These are phyloP conservation scores for Mycosphaerella arachidis DNA, from an alignment of 2,329 filamentous ascomycete species.

Conservation along the genomic window DNA sequence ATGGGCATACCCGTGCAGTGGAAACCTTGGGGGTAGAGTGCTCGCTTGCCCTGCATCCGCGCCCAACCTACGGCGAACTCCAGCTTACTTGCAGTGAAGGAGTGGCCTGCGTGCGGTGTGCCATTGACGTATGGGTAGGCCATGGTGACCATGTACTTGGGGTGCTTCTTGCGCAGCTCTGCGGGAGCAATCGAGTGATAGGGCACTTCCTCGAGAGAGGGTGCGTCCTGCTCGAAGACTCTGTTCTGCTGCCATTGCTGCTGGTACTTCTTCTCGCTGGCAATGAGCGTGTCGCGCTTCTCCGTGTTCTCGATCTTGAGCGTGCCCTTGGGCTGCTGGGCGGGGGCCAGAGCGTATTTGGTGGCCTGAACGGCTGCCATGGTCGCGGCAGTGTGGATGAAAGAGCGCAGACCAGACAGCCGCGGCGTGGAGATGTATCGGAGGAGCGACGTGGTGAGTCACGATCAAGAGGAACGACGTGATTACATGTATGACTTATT, in stretches of 20 bases:
- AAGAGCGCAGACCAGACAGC: constrained; percentile 31
- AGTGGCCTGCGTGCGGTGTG: constrained; percentile 78
- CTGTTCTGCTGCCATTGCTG: constrained; percentile 70
- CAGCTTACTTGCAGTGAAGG: constrained; percentile 86
- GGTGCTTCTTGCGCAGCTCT: constrained; percentile 72
- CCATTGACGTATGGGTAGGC: constrained; percentile 83
- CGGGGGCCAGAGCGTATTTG: constrained; percentile 52
- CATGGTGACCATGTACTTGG: constrained; percentile 86
- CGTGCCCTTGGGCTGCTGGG: constrained; percentile 54
- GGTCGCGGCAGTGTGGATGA: constrained; percentile 22
- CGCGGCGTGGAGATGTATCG: constrained; percentile 20
- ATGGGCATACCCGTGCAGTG: constrained; percentile 98
- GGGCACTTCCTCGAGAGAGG: constrained; percentile 71
- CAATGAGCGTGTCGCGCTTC: constrained; percentile 77
- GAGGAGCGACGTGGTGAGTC: constrained; percentile 29
- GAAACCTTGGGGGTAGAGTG: constrained; percentile 87
- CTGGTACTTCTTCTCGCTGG: constrained; percentile 89
- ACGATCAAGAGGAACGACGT: neutral
- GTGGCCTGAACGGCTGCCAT: constrained; percentile 50
- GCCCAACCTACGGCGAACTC: constrained; percentile 86
- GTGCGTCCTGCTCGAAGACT: constrained; percentile 83
- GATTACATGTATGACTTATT: neutral
- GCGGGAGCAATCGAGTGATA: constrained; percentile 67
- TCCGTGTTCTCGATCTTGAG: constrained; percentile 72
- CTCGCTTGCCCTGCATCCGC: constrained; percentile 83